phyloP scores from a whole-genome alignment of 2,329 filamentous ascomycete genomes.

The Fusarium coicis region DNA sequence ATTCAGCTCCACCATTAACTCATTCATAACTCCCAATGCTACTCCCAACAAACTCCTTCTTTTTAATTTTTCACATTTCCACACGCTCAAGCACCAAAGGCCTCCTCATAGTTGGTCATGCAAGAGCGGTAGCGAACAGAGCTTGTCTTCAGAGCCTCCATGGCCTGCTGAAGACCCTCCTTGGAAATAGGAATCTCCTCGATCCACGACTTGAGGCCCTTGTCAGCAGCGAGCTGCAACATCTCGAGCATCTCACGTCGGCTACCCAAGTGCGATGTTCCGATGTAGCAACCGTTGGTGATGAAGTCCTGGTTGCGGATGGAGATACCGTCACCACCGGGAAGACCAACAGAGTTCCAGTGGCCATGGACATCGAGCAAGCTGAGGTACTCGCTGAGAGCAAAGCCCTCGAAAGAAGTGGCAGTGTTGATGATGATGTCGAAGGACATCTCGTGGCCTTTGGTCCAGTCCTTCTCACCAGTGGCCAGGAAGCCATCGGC shows the following conservation, averaged over 20 bases:
- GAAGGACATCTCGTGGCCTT: constrained; percentile 70
- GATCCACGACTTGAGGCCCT: constrained; percentile 76
- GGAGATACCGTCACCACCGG: constrained; percentile 77
- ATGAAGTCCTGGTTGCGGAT: constrained; percentile 81
- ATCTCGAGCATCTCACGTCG: constrained; percentile 77
- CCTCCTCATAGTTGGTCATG: constrained; percentile 75
- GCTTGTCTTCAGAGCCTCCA: constrained; percentile 75
- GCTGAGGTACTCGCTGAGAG: constrained; percentile 77
- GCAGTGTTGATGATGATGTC: constrained; percentile 83
- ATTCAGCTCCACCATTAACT: constrained; percentile 28
- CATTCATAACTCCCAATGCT: constrained; percentile 11
- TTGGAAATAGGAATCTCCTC: constrained; percentile 79
- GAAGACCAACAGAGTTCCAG: constrained; percentile 84
- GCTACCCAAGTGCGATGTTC: constrained; percentile 76
- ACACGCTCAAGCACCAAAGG: constrained; percentile 63
- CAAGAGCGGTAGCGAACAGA: constrained; percentile 82
- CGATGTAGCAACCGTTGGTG: constrained; percentile 78
- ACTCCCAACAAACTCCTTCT: constrained; percentile 6
- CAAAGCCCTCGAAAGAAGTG: constrained; percentile 74
- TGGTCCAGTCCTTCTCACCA: constrained; percentile 66
- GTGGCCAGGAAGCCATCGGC: constrained; percentile 71
- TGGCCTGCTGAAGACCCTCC: constrained; percentile 74
- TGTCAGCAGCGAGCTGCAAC: constrained; percentile 76
- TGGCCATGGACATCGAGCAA: constrained; percentile 84
- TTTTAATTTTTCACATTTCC: background rate